These are phyloP conservation scores for Lasiodiplodia sp. DNA, from an alignment of 2,329 filamentous ascomycete genomes.

Conservation along the genomic window DNA sequence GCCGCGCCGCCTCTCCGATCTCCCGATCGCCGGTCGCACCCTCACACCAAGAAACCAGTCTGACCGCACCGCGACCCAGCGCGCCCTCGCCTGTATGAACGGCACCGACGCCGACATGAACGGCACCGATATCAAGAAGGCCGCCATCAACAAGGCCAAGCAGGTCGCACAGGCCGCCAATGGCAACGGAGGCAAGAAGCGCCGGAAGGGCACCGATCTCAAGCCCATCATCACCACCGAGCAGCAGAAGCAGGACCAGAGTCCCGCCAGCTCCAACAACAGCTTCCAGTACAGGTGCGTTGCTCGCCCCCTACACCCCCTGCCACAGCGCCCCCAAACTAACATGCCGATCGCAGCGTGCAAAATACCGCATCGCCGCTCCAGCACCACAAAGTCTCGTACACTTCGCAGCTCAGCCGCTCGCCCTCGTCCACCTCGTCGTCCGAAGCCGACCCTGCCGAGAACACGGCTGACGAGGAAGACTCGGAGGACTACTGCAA, in stretches of 20 bases:
- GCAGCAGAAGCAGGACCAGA: slow-evolving; percentile 56
- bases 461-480: slow-evolving; percentile 96
- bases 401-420: slow-evolving; percentile 67
- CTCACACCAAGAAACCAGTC: slow-evolving; percentile 22
- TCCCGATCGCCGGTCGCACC: slow-evolving; percentile 33
- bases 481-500: slow-evolving; percentile 99
- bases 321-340: slow-evolving; percentile 14
- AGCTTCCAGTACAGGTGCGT: slow-evolving; percentile 53
- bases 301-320: slow-evolving; percentile 9
- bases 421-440: slow-evolving; percentile 81
- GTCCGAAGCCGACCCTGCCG: slow-evolving; percentile 78
- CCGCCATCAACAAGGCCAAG: slow-evolving; percentile 71
- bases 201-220: slow-evolving; percentile 73
- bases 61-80: slow-evolving; percentile 27
- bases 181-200: slow-evolving; percentile 70
- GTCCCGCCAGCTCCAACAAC: slow-evolving; percentile 45
- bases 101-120: slow-evolving; percentile 57
- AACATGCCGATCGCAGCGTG: slow-evolving; percentile 39
- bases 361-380: slow-evolving; percentile 59
- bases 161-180: slow-evolving; percentile 66
- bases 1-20: slow-evolving; percentile 37
- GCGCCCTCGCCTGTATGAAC: slow-evolving; percentile 27
- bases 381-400: slow-evolving; percentile 53
- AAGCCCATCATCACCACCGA: slow-evolving; percentile 81
- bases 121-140: slow-evolving; percentile 69